Base-by-base conservation (phyloP, 2,329 filamentous ascomycete genomes). In the Helicocarpus griseus region DNA sequence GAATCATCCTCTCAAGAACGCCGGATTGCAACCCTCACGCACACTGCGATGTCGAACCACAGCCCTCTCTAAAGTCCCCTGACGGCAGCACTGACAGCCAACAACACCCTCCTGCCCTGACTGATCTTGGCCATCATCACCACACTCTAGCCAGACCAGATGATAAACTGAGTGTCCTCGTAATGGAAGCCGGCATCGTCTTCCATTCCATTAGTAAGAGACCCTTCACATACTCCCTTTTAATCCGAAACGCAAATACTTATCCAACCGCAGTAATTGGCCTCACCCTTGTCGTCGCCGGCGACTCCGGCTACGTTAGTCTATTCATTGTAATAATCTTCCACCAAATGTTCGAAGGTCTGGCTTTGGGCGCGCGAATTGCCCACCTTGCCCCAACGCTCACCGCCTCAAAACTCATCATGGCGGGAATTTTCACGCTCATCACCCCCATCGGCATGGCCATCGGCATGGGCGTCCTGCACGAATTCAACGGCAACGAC, bases 381-480 rank as follows among this genome's bases (percentile, higher is more conserved):
- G 56, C 56, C 7, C 75, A 77, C 0, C 72, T 87, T 3, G 57
- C 62, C 4, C 2, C 29, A 11, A 58, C 49, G 36, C 55, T n/a
- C 51, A 57, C 43, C 48, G 56, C 63, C 50, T 64, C 62, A 11
- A 69, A 88, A 62, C 67, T 82, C 2, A 55, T 80, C 11, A 81
- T 90, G 69, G 85, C 78, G 0, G 57, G 66, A 1, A 73, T 77
- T 0, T 90, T 89, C 59, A 78, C 84, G 0, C 69, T 89, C 24
- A 81, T 87, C 50, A 90, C 86, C 0, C 86, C 86, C 0, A 71
- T 88, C 28, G 87, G 86, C 9, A 90, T 90, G 86, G 85, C 82
- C 0, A 89, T 91, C 54, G 86, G 87, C 0, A 82, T 89, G 31
- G 85, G 84, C 2, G 84, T 86, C 3, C 68, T 89, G 26, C 69